Base-by-base conservation (phyloP, 495 filamentous ascomycete genomes). In the Jackrogersella minutella region DNA sequence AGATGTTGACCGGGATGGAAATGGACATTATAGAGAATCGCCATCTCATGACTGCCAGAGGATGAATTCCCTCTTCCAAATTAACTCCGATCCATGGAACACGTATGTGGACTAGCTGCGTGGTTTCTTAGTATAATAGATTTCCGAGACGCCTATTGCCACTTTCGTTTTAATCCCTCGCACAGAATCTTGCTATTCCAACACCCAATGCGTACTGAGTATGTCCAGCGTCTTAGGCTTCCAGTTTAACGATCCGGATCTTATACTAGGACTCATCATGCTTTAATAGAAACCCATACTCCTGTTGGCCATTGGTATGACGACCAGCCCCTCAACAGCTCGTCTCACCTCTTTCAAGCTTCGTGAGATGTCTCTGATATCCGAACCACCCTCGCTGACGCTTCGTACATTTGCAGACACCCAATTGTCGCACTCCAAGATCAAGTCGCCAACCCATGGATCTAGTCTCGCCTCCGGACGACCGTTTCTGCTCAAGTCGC, bases 401-500 rank as follows among this genome's bases (percentile, higher is more conserved):
- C 19, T 52, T 36, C 62, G 61, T 47, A 52, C 63, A 28, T 67
- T 68, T 33, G 57, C 68, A 17, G 71, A 69, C 33, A 79, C 30
- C 58, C 66, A 70, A 49, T 70, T 70, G n/a, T 82, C 81, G 39
- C 76, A 77, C 31, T 77, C 68, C 2, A 56, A 67, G 16, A 84
- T 62, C 19, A 82, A 61, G 28, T 81, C 79, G n/a, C 71, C 52
- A 5, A 84, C 78, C 76, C 79, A 80, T 0, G 64, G 64, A 9
- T 74, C 74, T 5, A 82, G n/a, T 60, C 71, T 43, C 60, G 73
- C 70, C 50, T 78, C 56, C 5, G 71, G 59, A 51, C 78, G 51
- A 34, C 78, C 76, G 1, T 76, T 76, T 8, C 79, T 67, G 65
- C 76, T 71, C 5, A 81, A 66, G 37, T 81, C 79, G 16, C 74